Conservation (phyloP, 495 filamentous ascomycete species). For the Podospora sp. region DNA sequence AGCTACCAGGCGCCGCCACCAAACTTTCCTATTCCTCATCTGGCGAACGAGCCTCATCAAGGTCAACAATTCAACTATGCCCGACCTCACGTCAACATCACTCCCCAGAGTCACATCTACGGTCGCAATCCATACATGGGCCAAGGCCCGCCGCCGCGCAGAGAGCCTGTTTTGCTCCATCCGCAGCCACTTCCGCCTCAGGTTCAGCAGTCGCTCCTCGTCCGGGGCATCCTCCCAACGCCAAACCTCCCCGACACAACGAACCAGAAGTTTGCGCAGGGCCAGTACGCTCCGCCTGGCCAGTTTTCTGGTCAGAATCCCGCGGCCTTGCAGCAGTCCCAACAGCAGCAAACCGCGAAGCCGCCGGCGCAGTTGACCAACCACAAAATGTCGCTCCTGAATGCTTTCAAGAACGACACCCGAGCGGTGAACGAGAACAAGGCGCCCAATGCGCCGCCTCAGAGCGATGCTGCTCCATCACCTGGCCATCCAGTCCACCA, state of each 20-base stretch:
- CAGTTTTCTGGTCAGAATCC: constrained; percentile 20
- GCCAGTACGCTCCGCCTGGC: constrained; percentile 40
- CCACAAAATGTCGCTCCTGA: constrained; percentile 65
- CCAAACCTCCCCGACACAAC: constrained; percentile 30
- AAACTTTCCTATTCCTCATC: constrained; percentile 45
- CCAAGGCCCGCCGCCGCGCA: constrained; percentile 31
- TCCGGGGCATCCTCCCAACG: constrained; percentile 33
- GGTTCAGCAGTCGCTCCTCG: constrained; percentile 48
- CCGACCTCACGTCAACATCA: constrained; percentile 23
- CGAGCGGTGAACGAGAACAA: constrained; percentile 22
- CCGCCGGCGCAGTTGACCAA: constrained; percentile 62
- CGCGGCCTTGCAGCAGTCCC: constrained; percentile 46
- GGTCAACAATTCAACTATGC: constrained; percentile 24
- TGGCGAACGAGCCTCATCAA: constrained; percentile 21
- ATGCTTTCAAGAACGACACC: constrained; percentile 59
- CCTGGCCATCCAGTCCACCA: constrained; percentile 6
- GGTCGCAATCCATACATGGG: constrained; percentile 32
- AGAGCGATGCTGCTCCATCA: constrained; percentile 18
- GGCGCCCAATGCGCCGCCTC: constrained; percentile 17
- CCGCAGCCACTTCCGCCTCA: constrained; percentile 58
- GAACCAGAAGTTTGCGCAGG: constrained; percentile 45
- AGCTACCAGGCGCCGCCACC: constrained; percentile 49
- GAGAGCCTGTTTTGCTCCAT: constrained; percentile 51
- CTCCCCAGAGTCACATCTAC: constrained; percentile 27
- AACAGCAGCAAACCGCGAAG: constrained; percentile 53